A percentile compares a stretch with the other conserved stretches of the same genome.
Evolutionary conservation across 2,329 filamentous ascomycete genomes (phyloP).

Genomic region (Periconia macrospinosa): DNA sequence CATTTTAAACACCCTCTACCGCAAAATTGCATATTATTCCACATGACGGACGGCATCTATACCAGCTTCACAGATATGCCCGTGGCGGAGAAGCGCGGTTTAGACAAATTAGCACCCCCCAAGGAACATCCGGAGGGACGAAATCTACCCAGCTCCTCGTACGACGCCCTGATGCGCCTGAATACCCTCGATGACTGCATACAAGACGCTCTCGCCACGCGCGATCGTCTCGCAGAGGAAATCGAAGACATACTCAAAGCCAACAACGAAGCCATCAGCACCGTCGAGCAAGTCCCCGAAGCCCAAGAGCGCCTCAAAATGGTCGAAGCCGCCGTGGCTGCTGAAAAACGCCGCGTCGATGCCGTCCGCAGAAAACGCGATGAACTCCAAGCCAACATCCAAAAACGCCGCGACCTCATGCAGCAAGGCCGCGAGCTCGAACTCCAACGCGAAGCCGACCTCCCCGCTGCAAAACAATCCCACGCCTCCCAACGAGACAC

Average conservation of each 20-base stretch:
- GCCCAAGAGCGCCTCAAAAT: constrained; percentile 48
- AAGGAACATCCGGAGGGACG: constrained; percentile 49
- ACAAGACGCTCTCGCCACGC: constrained; percentile 81
- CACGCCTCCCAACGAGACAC: constrained; percentile 58
- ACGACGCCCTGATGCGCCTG: constrained; percentile 84
- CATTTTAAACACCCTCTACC: constrained; percentile 73
- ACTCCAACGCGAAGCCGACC: constrained; percentile 60
- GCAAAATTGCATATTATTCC: constrained; percentile 80
- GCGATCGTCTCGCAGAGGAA: constrained; percentile 73
- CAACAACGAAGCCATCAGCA: constrained; percentile 42
- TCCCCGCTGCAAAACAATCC: constrained; percentile 54
- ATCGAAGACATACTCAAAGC: constrained; percentile 61
- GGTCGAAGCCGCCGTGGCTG: constrained; percentile 56
- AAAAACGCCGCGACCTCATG: constrained; percentile 69
- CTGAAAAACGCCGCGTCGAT: constrained; percentile 68
- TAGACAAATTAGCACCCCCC: constrained; percentile 33
- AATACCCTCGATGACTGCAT: constrained; percentile 88
- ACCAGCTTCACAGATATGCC: constrained; percentile 71
- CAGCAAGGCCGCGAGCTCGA: constrained; percentile 63
- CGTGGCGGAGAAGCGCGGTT: constrained; percentile 40
- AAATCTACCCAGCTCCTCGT: constrained; percentile 72
- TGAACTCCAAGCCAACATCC: constrained; percentile 69
- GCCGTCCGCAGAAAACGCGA: constrained; percentile 64
- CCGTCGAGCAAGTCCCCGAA: constrained; percentile 44
- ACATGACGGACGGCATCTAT: constrained; percentile 85